Evolutionary conservation across 257 asterid genomes (phyloP).

Genomic region (Catharanthus roseus): DNA sequence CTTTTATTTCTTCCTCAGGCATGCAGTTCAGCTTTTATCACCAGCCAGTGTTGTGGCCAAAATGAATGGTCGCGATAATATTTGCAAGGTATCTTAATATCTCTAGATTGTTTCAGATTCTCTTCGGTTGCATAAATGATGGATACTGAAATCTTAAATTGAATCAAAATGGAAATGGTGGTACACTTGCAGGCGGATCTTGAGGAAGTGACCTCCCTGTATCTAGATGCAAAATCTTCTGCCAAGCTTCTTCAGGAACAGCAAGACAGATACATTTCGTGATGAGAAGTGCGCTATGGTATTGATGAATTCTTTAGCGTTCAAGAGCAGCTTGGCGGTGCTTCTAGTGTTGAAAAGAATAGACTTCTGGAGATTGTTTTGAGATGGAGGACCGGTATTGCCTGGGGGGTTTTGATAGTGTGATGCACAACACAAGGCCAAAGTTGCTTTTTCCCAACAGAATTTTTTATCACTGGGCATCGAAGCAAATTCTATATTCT

Average conservation of each 20-base stretch:
- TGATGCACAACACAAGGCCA: not conserved
- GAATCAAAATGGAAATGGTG: not conserved
- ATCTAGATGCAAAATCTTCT: slow-evolving; percentile 82
- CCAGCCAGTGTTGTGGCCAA: slow-evolving; percentile 86
- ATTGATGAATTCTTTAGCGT: not conserved
- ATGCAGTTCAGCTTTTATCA: slow-evolving; percentile 78
- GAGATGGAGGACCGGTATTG: not conserved
- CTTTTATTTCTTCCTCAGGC: slow-evolving; percentile 36
- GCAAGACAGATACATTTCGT: slow-evolving; percentile 87
- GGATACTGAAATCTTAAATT: not conserved
- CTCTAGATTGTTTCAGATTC: not conserved
- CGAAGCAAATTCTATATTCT: not conserved
- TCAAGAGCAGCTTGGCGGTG: not conserved
- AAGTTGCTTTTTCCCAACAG: not conserved
- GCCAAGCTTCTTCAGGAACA: slow-evolving; percentile 91
- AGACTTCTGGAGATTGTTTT: not conserved
- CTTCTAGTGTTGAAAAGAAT: not conserved
- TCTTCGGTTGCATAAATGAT: not conserved
- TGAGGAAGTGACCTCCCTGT: slow-evolving; percentile 73
- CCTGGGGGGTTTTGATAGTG: not conserved
- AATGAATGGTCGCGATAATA: slow-evolving; percentile 77
- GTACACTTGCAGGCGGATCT: slow-evolving; percentile 65
- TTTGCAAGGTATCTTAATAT: slow-evolving; percentile 65
- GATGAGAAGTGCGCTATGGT: not conserved
- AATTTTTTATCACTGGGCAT: too few species aligned